Base-by-base conservation (phyloP, 2,329 filamentous ascomycete species). In the Xylaria sp. region DNA sequence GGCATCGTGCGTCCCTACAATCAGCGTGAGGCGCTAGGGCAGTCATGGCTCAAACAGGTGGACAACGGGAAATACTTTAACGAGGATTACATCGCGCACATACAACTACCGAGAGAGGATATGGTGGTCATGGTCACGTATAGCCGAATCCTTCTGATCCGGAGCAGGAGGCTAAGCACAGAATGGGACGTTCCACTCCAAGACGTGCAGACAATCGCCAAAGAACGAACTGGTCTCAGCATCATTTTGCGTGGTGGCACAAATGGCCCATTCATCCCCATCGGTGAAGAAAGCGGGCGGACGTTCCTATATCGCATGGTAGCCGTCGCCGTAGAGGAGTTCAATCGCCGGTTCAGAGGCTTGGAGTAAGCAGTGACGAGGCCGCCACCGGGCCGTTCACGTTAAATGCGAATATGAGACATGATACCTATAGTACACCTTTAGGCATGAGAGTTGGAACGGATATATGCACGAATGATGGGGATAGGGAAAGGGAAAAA, bases 61-160 rank as follows among this genome's bases (percentile, higher is more conserved):
- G 96, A 99, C 81, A 96, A 98, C 72, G 96, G 96, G 69, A 96
- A 94, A 79, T 98, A 95, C 85, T 99, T 99, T 87, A 92, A 97
- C 81, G 96, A 99, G 81, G 88, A 93, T 78, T 99, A 99, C 82
- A 96, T 99, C 79, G 97, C 94, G 4, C 97, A 99, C 78, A 85
- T 99, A 4, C 95, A 99, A 81, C 87, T 99, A 30, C 92, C 93
- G 11, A 89, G 90, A 69, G 93, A 96, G 79, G 94, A 97, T 78
- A 92, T 94, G 85, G 90, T 95, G 65, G 91, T 94, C 56, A 93
- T 98, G 88, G 87, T 99, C 69, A 98, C 93, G 9, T 96, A 92
- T 78, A 86, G 88, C 71, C 89, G 93, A 3, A 97, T 99, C 78
- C 89, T 99, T 85, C 88, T 98, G 64, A 93, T 99, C 70, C 89